Evolutionary conservation across 306 rosid genomes (phyloP).

Genomic region (Comarum palustre): DNA sequence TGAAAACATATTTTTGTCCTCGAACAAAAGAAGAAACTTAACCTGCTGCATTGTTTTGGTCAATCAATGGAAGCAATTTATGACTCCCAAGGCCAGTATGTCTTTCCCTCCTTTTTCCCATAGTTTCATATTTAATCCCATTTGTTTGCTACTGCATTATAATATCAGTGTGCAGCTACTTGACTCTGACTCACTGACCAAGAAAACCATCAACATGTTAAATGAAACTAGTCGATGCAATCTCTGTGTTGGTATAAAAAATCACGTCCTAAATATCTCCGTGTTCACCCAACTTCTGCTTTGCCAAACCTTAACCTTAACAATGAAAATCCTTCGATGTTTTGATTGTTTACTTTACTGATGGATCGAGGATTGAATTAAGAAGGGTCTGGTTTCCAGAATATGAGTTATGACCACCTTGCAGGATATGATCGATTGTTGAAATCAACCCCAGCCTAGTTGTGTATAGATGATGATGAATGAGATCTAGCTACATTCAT

Average conservation of each 20-base stretch:
- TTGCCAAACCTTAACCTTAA: neutral
- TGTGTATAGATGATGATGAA: constrained; percentile 9
- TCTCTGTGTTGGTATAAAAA: neutral
- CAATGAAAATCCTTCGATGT: neutral
- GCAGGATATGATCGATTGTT: neutral
- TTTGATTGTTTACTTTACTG: neutral
- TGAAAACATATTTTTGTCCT: constrained; percentile 12
- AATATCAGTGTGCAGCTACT: constrained; percentile 12
- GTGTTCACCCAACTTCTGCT: neutral
- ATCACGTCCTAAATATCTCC: neutral
- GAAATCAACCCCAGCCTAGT: constrained; percentile 3
- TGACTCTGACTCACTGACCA: constrained; percentile 4
- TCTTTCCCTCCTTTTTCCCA: neutral
- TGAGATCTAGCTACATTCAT: neutral
- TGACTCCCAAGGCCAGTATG: constrained; percentile 13
- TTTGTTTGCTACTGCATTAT: constrained; percentile 10
- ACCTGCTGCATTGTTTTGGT: constrained; percentile 3
- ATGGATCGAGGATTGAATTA: neutral
- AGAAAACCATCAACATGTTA: constrained; percentile 5
- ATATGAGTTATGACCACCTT: neutral
- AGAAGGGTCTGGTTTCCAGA: neutral
- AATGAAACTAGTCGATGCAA: neutral
- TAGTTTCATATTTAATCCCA: neutral
- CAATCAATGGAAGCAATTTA: constrained; percentile 2
- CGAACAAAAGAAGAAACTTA: neutral